phyloP scores from a whole-genome alignment of 2,329 filamentous ascomycete genomes.

The Zelopaecilomyces penicillatus region DNA sequence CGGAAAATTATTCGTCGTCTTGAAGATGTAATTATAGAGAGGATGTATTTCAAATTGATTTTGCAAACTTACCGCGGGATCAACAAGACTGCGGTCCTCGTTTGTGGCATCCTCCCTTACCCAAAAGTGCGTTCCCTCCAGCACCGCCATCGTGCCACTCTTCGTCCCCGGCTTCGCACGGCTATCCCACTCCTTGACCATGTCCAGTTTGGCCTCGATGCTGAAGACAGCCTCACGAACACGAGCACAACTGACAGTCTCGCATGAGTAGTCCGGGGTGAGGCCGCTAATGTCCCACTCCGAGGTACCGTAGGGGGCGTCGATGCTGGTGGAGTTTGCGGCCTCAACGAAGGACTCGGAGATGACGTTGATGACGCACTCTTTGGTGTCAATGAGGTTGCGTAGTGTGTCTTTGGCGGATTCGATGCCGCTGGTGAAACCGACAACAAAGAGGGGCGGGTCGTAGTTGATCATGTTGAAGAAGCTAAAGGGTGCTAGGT shows the following conservation, averaged over 20 bases:
- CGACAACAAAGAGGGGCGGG: constrained; percentile 69
- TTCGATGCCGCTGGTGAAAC: constrained; percentile 35
- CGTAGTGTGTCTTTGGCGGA: constrained; percentile 69
- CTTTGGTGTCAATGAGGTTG: constrained; percentile 62
- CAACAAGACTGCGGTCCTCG: constrained; percentile 63
- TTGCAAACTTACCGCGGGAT: constrained; percentile 49
- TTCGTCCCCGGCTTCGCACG: constrained; percentile 61
- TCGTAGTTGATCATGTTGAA: constrained; percentile 79
- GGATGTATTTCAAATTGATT: background rate
- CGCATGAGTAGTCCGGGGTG: constrained; percentile 55
- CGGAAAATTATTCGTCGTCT: background rate
- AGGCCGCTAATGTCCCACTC: constrained; percentile 78
- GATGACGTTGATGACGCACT: constrained; percentile 85
- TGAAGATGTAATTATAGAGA: no score
- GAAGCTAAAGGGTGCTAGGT: constrained; percentile 83
- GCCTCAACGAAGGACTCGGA: constrained; percentile 79
- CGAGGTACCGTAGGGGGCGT: constrained; percentile 65
- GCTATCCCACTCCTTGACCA: constrained; percentile 70
- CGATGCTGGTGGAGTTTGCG: constrained; percentile 71
- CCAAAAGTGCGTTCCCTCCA: constrained; percentile 86
- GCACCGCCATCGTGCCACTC: constrained; percentile 63
- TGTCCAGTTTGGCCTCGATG: constrained; percentile 72
- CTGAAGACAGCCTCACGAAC: constrained; percentile 78
- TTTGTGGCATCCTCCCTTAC: constrained; percentile 82
- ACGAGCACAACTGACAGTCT: constrained; percentile 59